Conservation (phyloP, 495 filamentous ascomycete genomes). For the Lasiosphaeris hirsuta region DNA sequence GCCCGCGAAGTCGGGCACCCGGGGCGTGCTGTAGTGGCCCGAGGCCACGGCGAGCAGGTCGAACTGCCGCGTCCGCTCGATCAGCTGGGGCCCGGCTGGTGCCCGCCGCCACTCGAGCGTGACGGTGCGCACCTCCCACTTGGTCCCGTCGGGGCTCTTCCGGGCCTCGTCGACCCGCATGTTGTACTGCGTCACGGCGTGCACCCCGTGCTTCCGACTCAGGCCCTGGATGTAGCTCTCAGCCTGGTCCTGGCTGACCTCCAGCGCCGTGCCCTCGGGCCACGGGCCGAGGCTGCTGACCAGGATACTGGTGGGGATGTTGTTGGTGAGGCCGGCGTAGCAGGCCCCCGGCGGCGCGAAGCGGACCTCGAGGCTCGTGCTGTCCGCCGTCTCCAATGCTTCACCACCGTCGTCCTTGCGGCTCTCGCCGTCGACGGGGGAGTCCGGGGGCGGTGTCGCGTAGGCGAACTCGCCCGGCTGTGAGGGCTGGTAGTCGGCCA, state of each 20-base stretch:
- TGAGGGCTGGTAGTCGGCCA: slow-evolving; percentile 23
- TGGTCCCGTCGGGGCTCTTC: slow-evolving; percentile 37
- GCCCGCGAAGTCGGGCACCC: slow-evolving; percentile 53
- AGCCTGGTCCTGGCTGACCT: slow-evolving; percentile 53
- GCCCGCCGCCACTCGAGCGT: slow-evolving; percentile 32
- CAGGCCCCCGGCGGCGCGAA: slow-evolving; percentile 42
- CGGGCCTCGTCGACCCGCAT: slow-evolving; percentile 54
- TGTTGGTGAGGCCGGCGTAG: slow-evolving; percentile 62
- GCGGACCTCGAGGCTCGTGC: slow-evolving; percentile 13
- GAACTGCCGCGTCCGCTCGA: slow-evolving; percentile 38
- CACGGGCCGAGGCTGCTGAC: slow-evolving; percentile 56
- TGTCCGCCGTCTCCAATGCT: neutral
- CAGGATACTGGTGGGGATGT: slow-evolving; percentile 61
- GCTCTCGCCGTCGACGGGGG: neutral
- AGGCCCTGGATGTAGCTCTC: slow-evolving; percentile 59
- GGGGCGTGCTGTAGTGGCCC: slow-evolving; percentile 58
- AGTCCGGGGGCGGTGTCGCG: slow-evolving; percentile 18
- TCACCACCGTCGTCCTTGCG: neutral
- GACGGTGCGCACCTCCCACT: slow-evolving; percentile 51
- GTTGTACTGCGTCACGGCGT: slow-evolving; percentile 50
- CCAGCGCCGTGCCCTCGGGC: slow-evolving; percentile 55
- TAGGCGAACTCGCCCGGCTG: slow-evolving; percentile 17
- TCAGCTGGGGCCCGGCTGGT: slow-evolving; percentile 9
- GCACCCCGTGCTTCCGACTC: slow-evolving; percentile 45
- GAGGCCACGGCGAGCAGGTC: slow-evolving; percentile 57